Evolutionary conservation across 2,329 filamentous ascomycete genomes (phyloP).

Genomic region (Rhynchosporium agropyri): DNA sequence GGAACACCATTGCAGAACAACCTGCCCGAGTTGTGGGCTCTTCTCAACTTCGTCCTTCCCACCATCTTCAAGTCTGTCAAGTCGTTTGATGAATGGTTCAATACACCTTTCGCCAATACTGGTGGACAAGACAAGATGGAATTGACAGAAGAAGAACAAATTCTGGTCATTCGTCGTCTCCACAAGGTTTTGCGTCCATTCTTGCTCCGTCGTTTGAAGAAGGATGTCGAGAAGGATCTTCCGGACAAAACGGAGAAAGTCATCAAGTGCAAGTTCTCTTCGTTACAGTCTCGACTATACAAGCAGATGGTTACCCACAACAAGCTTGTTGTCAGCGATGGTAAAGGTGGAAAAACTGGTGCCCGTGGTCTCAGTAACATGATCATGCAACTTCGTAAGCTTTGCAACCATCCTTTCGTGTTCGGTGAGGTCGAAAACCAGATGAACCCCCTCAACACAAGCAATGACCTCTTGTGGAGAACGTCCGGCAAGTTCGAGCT

Average conservation of each 20-base stretch:
- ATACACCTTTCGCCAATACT: slow-evolving; percentile 97
- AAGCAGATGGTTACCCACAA: slow-evolving; percentile 97
- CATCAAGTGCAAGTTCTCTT: slow-evolving; percentile 98
- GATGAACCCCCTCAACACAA: slow-evolving; percentile 87
- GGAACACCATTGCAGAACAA: slow-evolving; percentile 98
- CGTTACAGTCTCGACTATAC: slow-evolving; percentile 90
- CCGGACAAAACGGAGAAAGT: slow-evolving; percentile 99
- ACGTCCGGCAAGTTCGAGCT: slow-evolving; percentile 97
- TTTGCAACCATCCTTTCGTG: slow-evolving; percentile 98
- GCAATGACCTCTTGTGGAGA: slow-evolving; percentile 93
- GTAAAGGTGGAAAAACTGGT: slow-evolving; percentile 91
- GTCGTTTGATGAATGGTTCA: slow-evolving; percentile 99
- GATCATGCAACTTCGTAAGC: slow-evolving; percentile 98
- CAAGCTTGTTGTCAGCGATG: slow-evolving; percentile 90
- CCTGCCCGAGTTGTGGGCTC: slow-evolving; percentile 90
- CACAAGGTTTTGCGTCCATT: slow-evolving; percentile 98
- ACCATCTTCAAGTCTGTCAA: slow-evolving; percentile 99
- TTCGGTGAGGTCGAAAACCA: slow-evolving; percentile 98
- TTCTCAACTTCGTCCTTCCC: slow-evolving; percentile 97
- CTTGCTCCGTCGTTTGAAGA: slow-evolving; percentile 97
- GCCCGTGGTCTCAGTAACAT: slow-evolving; percentile 97
- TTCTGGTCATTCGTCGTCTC: slow-evolving; percentile 95
- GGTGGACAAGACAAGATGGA: slow-evolving; percentile 99
- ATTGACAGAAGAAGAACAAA: slow-evolving; percentile 97
- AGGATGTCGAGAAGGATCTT: slow-evolving; percentile 98